These are phyloP conservation scores for Arabidopsis suecica DNA, from an alignment of 345 rosid genomes.

Conservation along the genomic window DNA sequence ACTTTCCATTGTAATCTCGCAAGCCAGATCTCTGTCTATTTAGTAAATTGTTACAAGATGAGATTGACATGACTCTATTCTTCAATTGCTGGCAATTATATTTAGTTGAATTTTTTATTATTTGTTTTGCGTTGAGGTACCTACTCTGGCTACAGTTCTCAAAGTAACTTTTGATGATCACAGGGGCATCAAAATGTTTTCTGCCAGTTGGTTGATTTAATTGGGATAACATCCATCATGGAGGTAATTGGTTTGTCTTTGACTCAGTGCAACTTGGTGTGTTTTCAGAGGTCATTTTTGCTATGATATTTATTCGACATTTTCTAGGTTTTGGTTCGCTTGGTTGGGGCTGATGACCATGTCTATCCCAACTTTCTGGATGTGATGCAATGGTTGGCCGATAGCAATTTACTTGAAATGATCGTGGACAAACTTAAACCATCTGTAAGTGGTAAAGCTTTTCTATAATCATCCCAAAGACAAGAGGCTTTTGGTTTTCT, in stretches of 20 bases:
- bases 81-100: background rate
- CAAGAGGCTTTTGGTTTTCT: constrained; percentile 9
- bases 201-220: constrained; percentile 88
- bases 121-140: constrained; percentile 15
- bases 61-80: constrained; percentile 1
- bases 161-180: constrained; percentile 40
- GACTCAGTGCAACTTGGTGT: constrained; percentile 31
- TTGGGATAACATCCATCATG: constrained; percentile 99
- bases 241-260: constrained; percentile 63
- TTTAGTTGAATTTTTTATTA: background rate
- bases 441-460: constrained; percentile 61
- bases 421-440: constrained; percentile 92
- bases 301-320: constrained; percentile 9
- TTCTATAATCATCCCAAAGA: constrained; percentile 11
- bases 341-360: constrained; percentile 97
- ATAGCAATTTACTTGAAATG: constrained; percentile 89
- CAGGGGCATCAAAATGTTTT: constrained; percentile 94
- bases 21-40: background rate
- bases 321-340: constrained; percentile 87
- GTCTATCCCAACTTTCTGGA: constrained; percentile 93
- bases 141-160: constrained; percentile 29
- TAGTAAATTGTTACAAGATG: background rate
- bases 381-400: constrained; percentile 99
- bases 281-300: constrained; percentile 23
- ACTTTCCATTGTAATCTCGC: background rate